Conservation (phyloP, 768 basidiomycete species). For the Serendipita indica region DNA sequence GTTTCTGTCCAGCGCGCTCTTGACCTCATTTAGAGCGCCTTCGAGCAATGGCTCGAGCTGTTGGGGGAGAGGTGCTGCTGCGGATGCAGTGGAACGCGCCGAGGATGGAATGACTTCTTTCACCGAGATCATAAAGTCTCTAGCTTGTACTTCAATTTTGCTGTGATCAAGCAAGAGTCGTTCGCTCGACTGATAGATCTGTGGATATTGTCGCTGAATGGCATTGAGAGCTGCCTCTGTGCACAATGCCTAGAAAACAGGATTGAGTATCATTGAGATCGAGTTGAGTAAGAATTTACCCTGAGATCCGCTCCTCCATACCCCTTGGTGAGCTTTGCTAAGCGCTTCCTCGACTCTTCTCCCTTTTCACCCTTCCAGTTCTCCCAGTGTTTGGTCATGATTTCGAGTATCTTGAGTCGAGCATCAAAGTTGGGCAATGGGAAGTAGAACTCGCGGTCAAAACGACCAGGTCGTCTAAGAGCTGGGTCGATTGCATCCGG, state of each 20-base stretch:
- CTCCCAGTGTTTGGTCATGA: slow-evolving; percentile 83
- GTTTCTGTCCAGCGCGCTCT: slow-evolving; percentile 51
- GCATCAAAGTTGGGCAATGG: slow-evolving; percentile 75
- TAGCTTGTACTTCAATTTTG: slow-evolving; percentile 64
- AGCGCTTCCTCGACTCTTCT: slow-evolving; percentile 38
- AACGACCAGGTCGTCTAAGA: slow-evolving; percentile 80
- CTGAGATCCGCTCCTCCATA: slow-evolving; percentile 95
- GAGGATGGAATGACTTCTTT: slow-evolving; percentile 97
- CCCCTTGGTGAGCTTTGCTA: slow-evolving; percentile 87
- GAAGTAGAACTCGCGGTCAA: slow-evolving; percentile 98
- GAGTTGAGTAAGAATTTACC: slow-evolving; percentile 33
- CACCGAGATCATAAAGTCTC: slow-evolving; percentile 95
- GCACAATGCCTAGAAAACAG: slow-evolving; percentile 60
- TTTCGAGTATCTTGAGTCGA: slow-evolving; percentile 71
- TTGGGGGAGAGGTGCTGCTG: slow-evolving; percentile 67
- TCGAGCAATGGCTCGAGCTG: slow-evolving; percentile 73
- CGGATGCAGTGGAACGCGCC: slow-evolving; percentile 74
- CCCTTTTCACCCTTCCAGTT: slow-evolving; percentile 52
- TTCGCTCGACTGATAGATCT: slow-evolving; percentile 88
- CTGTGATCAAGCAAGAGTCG: slow-evolving; percentile 72
- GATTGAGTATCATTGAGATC: slow-evolving; percentile 8
- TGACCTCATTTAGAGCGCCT: slow-evolving; percentile 53
- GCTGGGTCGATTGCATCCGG: slow-evolving; percentile 98
- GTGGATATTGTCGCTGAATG: slow-evolving; percentile 89
- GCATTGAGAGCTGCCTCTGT: slow-evolving; percentile 96